Conservation (phyloP, 2,329 filamentous ascomycete species). For the Aspergillus tamarii region DNA sequence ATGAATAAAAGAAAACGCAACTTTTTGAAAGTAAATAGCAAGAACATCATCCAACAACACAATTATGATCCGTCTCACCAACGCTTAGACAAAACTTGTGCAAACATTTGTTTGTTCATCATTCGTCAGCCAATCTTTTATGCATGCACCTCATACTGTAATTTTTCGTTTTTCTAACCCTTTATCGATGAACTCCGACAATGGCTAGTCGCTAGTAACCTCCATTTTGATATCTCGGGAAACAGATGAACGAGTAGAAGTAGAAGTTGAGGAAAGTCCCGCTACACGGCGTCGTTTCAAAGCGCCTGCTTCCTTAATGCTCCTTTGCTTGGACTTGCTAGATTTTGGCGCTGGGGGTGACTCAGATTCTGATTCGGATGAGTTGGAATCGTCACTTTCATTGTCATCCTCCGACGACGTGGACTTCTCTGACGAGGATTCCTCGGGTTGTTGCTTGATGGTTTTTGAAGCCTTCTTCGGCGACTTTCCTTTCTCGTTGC, state of each 20-base stretch:
- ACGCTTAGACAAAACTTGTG: background rate
- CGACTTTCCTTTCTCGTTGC: background rate
- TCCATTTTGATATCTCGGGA: background rate
- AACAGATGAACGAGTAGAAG: background rate
- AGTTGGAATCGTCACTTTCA: background rate
- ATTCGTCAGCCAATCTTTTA: background rate
- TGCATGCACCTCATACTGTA: background rate
- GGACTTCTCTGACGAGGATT: background rate
- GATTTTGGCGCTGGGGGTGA: background rate
- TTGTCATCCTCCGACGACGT: background rate
- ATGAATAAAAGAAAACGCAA: background rate
- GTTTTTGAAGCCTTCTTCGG: background rate
- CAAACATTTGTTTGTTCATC: background rate
- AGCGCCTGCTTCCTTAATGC: background rate
- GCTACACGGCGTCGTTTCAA: background rate
- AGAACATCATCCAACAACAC: background rate
- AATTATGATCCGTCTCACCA: background rate
- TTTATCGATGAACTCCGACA: background rate
- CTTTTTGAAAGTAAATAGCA: background rate
- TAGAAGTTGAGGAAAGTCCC: background rate
- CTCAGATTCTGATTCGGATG: background rate
- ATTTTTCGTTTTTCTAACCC: background rate
- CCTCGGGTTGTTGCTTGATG: background rate
- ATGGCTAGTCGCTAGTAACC: background rate
- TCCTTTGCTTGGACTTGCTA: background rate